A percentile compares a stretch with the other conserved stretches of the same genome.
phyloP scores from a whole-genome alignment of 192 early-diverging fungal genomes.

The Coemansia sp. region DNA sequence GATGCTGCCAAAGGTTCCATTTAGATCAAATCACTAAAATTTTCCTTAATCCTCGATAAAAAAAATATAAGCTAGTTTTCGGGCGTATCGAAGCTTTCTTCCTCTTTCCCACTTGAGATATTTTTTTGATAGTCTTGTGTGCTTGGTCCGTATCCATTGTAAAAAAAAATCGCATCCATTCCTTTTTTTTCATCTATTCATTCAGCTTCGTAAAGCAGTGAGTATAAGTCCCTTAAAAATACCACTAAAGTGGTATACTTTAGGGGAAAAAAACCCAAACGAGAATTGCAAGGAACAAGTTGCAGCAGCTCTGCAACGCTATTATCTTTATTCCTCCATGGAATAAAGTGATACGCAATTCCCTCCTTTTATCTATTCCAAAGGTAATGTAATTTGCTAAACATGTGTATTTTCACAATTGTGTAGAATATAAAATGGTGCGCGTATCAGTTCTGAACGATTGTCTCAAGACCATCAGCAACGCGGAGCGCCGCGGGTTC shows the following conservation, averaged over 20 bases:
- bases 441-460: conserved; percentile 96
- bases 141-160: not conserved
- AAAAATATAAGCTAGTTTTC: no score
- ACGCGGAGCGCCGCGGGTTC: conserved; percentile 98
- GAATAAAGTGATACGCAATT: conserved; percentile 1
- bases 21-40: not conserved
- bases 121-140: not conserved
- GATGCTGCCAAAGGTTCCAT: conserved; percentile 50
- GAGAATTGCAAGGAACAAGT: not conserved
- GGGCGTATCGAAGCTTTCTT: no score
- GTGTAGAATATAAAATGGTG: conserved; percentile 71
- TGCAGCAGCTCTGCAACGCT: conserved; percentile 3
- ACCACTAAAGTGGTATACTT: conserved; percentile 17
- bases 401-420: not conserved
- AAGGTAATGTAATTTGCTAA: no score
- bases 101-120: not conserved
- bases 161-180: conserved; percentile 6
- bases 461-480: conserved; percentile 98
- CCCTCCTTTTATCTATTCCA: not conserved
- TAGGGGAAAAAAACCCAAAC: not conserved
- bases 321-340: not conserved
- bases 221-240: conserved; percentile 11
- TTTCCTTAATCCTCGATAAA: no score
- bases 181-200: conserved; percentile 5
- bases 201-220: conserved; percentile 1